Evolutionary conservation across 805 yeast species (phyloP).

Genomic region (Spathaspora gorwiae): DNA sequence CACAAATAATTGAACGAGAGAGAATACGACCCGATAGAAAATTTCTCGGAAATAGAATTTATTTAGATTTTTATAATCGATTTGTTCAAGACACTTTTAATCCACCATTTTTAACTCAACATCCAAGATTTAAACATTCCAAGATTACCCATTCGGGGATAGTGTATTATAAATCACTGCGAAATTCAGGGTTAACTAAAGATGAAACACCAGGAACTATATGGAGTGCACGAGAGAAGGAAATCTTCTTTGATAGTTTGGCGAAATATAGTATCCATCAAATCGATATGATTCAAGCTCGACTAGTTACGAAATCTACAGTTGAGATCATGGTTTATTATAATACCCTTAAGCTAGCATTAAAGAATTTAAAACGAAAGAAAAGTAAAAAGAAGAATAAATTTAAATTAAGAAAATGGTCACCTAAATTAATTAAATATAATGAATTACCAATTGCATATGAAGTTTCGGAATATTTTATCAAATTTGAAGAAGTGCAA

Average conservation of each 20-base stretch:
- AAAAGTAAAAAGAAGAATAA: neutral
- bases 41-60: constrained; percentile 21
- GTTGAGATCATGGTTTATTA: constrained; percentile 46
- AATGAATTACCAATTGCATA: constrained; percentile 47
- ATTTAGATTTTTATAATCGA: constrained; percentile 24
- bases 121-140: constrained; percentile 6
- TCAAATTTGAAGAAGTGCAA: constrained; percentile 42
- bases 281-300: constrained; percentile 34
- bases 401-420: constrained; percentile 1
- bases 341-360: constrained; percentile 26
- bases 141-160: constrained; percentile 13
- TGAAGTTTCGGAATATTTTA: constrained; percentile 45
- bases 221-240: constrained; percentile 51
- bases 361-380: constrained; percentile 18
- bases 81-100: constrained; percentile 20
- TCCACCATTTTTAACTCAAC: neutral
- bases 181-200: neutral
- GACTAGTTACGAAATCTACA: constrained; percentile 38
- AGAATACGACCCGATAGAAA: constrained; percentile 4
- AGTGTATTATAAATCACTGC: constrained; percentile 7
- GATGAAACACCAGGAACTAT: constrained; percentile 23
- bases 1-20: neutral
- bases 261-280: constrained; percentile 47
- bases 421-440: constrained; percentile 26
- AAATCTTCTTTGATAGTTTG: constrained; percentile 45